phyloP scores from a whole-genome alignment of 805 yeast genomes.

The Cyberlindnera galapagoensis region DNA sequence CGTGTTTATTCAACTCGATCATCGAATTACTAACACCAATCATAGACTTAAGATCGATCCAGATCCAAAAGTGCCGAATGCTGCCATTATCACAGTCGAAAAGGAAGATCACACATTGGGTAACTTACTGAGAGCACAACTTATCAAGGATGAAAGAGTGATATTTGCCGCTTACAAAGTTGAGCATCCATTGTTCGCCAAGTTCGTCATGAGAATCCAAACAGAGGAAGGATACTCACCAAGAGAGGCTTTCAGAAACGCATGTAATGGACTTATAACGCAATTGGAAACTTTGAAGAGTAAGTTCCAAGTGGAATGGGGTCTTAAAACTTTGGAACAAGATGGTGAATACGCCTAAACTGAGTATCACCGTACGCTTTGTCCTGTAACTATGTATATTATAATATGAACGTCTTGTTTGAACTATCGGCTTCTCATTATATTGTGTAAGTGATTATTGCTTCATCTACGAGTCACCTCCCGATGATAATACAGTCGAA shows the following conservation, averaged over 20 bases:
- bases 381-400: neutral
- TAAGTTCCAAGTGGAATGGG: constrained; percentile 90
- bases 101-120: constrained; percentile 98
- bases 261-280: constrained; percentile 76
- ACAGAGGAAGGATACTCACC: constrained; percentile 95
- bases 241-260: constrained; percentile 80
- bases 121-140: constrained; percentile 79
- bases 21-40: constrained; percentile 6
- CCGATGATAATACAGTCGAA: no score
- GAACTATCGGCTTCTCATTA: no score
- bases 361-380: neutral
- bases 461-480: no score
- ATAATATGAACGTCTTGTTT: neutral
- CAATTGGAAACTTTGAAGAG: constrained; percentile 70
- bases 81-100: constrained; percentile 87
- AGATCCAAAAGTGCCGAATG: constrained; percentile 92
- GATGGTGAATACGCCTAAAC: constrained; percentile 3
- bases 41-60: constrained; percentile 75
- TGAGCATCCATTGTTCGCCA: constrained; percentile 96
- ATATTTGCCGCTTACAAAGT: constrained; percentile 95
- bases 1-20: neutral
- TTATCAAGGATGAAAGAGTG: constrained; percentile 82
- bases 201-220: constrained; percentile 88
- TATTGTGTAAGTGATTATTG: no score
- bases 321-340: constrained; percentile 32